Conservation (phyloP, 2,329 filamentous ascomycete genomes). For the Trichophyton rubrum region DNA sequence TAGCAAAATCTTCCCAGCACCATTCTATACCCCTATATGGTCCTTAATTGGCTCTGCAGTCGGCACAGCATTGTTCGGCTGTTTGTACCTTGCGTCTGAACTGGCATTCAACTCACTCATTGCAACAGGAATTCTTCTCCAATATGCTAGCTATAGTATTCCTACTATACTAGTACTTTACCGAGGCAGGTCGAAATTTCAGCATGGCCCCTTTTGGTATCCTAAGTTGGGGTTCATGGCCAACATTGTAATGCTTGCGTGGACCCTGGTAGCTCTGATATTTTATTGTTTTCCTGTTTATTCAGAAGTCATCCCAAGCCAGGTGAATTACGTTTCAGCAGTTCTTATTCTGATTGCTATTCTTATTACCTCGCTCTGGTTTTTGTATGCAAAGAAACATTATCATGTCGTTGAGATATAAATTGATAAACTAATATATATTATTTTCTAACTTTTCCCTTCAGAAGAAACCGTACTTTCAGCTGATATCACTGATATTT, state of each 20-base stretch:
- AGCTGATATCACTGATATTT: no score
- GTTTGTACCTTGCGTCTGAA: not conserved
- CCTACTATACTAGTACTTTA: not conserved
- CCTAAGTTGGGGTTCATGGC: not conserved
- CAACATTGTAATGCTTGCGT: not conserved
- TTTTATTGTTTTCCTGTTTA: constrained; percentile 2
- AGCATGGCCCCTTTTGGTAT: constrained; percentile 3
- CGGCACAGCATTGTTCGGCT: not conserved
- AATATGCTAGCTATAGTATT: constrained; percentile 3
- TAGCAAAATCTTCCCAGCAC: not conserved
- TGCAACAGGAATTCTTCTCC: not conserved
- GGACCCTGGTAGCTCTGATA: not conserved
- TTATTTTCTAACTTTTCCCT: not conserved
- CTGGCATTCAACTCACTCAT: constrained; percentile 1
- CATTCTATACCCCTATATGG: constrained; percentile 3
- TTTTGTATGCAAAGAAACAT: not conserved
- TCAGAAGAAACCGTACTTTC: not conserved
- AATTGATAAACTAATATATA: not conserved
- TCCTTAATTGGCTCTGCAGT: not conserved
- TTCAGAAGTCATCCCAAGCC: not conserved
- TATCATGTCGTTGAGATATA: not conserved
- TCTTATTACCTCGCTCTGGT: not conserved
- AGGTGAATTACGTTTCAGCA: constrained; percentile 2
- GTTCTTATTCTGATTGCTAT: not conserved
- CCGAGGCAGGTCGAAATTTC: not conserved